Percentiles rank a stretch among this genome's conserved stretches.
Evolutionary conservation across 345 rosid species (phyloP).

Genomic region (Corchorus capsularis): DNA sequence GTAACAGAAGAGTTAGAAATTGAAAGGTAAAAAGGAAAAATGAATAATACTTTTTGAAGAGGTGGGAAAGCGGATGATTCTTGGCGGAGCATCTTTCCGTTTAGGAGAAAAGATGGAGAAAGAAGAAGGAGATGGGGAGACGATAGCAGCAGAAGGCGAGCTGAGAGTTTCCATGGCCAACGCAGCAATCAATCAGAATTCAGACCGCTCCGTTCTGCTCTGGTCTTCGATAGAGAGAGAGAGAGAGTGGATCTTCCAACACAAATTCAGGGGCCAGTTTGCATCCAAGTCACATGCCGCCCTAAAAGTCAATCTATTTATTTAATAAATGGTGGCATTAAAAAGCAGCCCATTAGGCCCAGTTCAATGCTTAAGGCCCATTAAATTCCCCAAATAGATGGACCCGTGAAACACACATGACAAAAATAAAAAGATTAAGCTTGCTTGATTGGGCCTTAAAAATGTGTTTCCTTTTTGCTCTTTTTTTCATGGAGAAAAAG

Average conservation of each 20-base stretch:
- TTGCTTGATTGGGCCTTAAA: no score
- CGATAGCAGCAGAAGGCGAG: slow-evolving; percentile 53
- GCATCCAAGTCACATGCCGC: neutral
- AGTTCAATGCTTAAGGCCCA: neutral
- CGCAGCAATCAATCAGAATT: neutral
- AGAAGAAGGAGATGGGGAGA: slow-evolving; percentile 55
- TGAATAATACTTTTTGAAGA: slow-evolving; percentile 55
- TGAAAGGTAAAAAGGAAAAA: neutral
- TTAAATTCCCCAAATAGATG: neutral
- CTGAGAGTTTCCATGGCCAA: slow-evolving; percentile 60
- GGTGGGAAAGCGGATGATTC: slow-evolving; percentile 44
- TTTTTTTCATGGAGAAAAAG: no score
- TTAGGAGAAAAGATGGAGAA: slow-evolving; percentile 62
- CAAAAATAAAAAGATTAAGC: no score
- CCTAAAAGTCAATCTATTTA: neutral
- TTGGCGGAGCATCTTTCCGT: slow-evolving; percentile 36
- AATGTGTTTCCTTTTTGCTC: no score
- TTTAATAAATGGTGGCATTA: neutral
- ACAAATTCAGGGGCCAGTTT: neutral
- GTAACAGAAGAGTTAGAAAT: neutral
- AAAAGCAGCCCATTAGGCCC: neutral
- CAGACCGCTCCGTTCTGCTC: neutral
- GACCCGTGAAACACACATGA: slow-evolving; percentile 26
- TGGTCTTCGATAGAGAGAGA: neutral
- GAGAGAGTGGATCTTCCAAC: neutral